Conservation (phyloP, 116 monocot genomes). For the Papilionanthe hybrid region DNA sequence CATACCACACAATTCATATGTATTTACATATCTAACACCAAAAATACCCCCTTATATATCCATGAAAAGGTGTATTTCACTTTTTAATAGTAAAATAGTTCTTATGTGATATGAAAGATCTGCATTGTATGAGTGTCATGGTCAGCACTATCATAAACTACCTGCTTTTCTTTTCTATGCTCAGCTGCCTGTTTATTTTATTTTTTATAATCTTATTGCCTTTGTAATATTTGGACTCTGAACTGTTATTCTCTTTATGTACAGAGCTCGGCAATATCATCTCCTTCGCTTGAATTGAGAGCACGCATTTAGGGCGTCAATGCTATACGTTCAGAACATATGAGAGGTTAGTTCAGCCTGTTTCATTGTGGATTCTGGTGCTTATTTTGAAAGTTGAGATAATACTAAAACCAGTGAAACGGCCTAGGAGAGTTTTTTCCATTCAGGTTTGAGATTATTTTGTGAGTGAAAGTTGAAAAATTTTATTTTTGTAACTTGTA, state of each 20-base stretch:
- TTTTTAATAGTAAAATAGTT: too few species aligned
- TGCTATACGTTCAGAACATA: too few species aligned
- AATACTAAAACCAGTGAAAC: background rate
- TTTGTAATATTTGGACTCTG: background rate
- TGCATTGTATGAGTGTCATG: too few species aligned
- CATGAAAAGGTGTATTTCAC: too few species aligned
- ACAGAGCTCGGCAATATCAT: slow-evolving; percentile 1
- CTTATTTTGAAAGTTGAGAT: background rate
- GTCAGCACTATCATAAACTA: too few species aligned
- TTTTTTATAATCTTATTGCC: background rate
- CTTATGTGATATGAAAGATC: too few species aligned
- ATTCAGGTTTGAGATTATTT: background rate
- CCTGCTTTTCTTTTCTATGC: too few species aligned
- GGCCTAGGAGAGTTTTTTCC: background rate
- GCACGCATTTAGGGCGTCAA: background rate
- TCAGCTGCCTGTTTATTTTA: too few species aligned
- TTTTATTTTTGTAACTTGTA: background rate
- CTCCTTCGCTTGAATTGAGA: background rate
- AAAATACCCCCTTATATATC: too few species aligned
- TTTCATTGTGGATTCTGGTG: background rate
- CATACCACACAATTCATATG: too few species aligned
- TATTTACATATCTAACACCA: too few species aligned
- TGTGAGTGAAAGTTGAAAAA: background rate
- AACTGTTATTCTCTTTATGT: background rate
- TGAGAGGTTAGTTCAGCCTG: background rate